A percentile compares a stretch with the other conserved stretches of the same genome.
These are phyloP conservation scores for Psilocybe cyanescens DNA, from an alignment of 768 basidiomycete genomes.

Conservation along the genomic window DNA sequence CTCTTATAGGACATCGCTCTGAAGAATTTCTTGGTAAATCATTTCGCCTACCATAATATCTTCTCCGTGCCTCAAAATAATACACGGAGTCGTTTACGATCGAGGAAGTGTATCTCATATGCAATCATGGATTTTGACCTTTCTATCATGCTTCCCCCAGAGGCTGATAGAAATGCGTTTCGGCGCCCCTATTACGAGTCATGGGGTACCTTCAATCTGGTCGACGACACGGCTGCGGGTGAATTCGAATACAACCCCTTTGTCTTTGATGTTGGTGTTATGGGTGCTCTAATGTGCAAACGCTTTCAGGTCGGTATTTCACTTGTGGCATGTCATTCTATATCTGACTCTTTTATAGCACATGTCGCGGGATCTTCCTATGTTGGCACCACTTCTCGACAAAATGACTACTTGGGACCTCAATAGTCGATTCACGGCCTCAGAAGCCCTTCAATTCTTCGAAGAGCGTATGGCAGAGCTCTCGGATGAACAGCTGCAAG, in stretches of 20 bases:
- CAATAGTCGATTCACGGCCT: slow-evolving; percentile 26
- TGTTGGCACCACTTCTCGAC: slow-evolving; percentile 32
- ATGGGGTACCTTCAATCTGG: not conserved
- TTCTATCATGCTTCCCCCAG: not conserved
- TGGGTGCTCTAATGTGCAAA: not conserved
- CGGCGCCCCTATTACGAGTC: not conserved
- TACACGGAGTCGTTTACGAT: not conserved
- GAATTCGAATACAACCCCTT: not conserved
- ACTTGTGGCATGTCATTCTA: too few species aligned
- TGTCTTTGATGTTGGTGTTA: not conserved
- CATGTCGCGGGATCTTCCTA: slow-evolving; percentile 21
- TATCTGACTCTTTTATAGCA: slow-evolving; percentile 10
- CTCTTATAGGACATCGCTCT: not conserved
- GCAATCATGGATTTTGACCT: not conserved
- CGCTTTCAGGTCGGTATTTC: too few species aligned
- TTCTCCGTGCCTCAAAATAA: not conserved
- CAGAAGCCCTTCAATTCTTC: slow-evolving; percentile 29
- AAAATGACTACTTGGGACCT: slow-evolving; percentile 29
- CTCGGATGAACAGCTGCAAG: not conserved
- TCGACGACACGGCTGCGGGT: not conserved
- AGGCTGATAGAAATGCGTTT: not conserved
- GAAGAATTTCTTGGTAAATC: not conserved
- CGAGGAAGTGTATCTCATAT: not conserved
- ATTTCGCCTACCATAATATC: slow-evolving; percentile 5
- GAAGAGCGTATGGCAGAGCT: slow-evolving; percentile 7